Evolutionary conservation across 352 stramenopile species (phyloP), one percentile per base, ranked within the genome.

Genomic region (Globisporangium apiculatum): DNA sequence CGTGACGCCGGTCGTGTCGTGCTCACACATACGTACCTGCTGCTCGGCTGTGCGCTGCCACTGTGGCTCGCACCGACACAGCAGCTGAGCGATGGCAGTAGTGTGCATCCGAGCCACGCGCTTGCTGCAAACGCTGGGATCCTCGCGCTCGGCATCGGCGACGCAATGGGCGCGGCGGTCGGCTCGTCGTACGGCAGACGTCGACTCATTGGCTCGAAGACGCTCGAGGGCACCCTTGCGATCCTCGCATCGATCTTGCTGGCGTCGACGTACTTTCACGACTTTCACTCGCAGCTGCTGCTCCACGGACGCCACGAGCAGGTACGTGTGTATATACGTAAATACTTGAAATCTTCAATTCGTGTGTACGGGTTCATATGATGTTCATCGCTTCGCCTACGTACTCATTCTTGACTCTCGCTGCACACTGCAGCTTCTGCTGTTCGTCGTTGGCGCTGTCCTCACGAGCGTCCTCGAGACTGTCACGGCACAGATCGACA

Each of bases 401-500:
- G 5, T 48, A 15, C 38, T 48, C 11, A 31, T 53, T 2, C 6
- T 12, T 65, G 12, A 14, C 24, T 17, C 12, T 37, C 24, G 24
- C 24, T 31, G 24, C 24, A 31, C 24, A 31, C 10, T 66, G 8
- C 45, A 86, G 72, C 17, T 72, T 35, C 6, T 60, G 12, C 17
- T 73, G 18, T 61, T 86, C 6, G 7, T 71, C 4, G 17, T 43
- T 6, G 71, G 65, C 14, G 53, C 74, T 7, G 42, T 83, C 7
- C 67, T 89, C 51, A 91, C 82, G 18, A 87, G 64, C 43, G 48
- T 87, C 1, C 68, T 91, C 18, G 83, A 94, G 42, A 82, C 76
- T 0, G 68, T 76, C 11, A 91, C 83, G 12, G 66, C 75, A 7
- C 83, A 91, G 58, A 94, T 94, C 60, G 83, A 94, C 68, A 94